Base-by-base conservation (phyloP, 352 stramenopile species). In the Globisporangium parvum region DNA sequence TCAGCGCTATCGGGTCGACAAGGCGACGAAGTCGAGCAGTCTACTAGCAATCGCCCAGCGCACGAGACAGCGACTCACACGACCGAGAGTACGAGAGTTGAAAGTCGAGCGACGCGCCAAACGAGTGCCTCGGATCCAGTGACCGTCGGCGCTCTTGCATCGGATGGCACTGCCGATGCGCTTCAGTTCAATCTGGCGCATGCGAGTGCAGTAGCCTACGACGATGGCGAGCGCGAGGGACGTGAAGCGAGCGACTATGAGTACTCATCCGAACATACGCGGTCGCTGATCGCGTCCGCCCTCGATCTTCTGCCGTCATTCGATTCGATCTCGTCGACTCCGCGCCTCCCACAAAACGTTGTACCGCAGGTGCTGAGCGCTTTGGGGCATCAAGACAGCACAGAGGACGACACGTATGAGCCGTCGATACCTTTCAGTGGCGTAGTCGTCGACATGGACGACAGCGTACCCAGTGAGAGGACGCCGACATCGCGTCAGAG, bases 211-310 rank as follows among this genome's bases (percentile, higher is more conserved):
- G 31, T 12, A 37, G 6, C 1, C 31, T 6, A 15, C 3, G 11
- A 6, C 31, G 21, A 37, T n/a, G n/a, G n/a, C n/a, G n/a, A 23
- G 31, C 6, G 2, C 35, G 40, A 52, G 18, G 33, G 28, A 0
- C 4, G 15, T 0, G 49, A 48, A 23, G 41, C 52, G 21, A 41
- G 12, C 42, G n/a, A 67, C 6, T 70, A 74, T 37, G 67, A 76
- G 39, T 74, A 76, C 41, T 76, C 70, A 17, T 73, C 70, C 24
- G 58, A 68, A 6, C 55, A 65, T 0, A 57, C 64, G 11, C 49
- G 63, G 20, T 69, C 70, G 24, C 71, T 57, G 57, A 82, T 82
- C 21, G 66, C 70, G 3, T 61, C 57, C 20, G 73, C 70, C 8
- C 42, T 82, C 47, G 60, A 69, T 33, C 56, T 76, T 52, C 52